These are phyloP conservation scores for Dissophora ornata DNA, from an alignment of 192 early-diverging fungal species.

Conservation along the genomic window DNA sequence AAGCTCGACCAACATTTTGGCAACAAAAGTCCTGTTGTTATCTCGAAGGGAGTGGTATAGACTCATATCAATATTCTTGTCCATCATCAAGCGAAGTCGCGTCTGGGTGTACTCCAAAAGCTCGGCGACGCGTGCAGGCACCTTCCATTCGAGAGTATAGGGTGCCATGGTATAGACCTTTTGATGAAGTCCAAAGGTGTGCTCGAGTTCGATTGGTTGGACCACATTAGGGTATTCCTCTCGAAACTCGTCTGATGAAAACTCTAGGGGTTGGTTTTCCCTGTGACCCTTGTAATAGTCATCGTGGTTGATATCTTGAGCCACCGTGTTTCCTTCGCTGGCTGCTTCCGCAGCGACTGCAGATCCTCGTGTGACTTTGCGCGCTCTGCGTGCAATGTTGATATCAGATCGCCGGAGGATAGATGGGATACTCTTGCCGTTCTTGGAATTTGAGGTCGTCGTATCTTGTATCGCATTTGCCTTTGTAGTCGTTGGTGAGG, in stretches of 20 bases:
- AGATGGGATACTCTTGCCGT: constrained; percentile 8
- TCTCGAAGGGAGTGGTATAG: background rate
- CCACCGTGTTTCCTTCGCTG: no score
- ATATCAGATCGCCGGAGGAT: constrained; percentile 39
- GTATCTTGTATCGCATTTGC: no score
- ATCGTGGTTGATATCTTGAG: constrained; percentile 20
- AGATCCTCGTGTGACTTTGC: background rate
- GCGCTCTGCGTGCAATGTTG: constrained; percentile 13
- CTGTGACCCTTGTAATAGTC: constrained; percentile 4
- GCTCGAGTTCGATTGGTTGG: constrained; percentile 35
- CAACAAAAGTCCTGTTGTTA: constrained; percentile 6
- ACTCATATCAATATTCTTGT: constrained; percentile 9
- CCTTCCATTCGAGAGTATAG: constrained; percentile 41
- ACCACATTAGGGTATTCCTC: constrained; percentile 35
- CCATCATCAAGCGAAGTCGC: background rate
- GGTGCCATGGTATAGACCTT: constrained; percentile 39
- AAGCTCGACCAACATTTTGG: constrained; percentile 29
- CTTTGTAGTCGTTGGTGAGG: background rate
- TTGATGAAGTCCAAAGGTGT: constrained; percentile 34
- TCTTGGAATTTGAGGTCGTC: background rate
- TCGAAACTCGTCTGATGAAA: constrained; percentile 20
- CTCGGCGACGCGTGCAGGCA: constrained; percentile 30
- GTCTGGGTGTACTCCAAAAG: constrained; percentile 24
- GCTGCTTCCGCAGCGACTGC: no score
- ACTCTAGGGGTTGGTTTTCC: constrained; percentile 1